These are phyloP conservation scores for Apophysomyces elegans DNA, from an alignment of 371 early-diverging fungal genomes.

Conservation along the genomic window DNA sequence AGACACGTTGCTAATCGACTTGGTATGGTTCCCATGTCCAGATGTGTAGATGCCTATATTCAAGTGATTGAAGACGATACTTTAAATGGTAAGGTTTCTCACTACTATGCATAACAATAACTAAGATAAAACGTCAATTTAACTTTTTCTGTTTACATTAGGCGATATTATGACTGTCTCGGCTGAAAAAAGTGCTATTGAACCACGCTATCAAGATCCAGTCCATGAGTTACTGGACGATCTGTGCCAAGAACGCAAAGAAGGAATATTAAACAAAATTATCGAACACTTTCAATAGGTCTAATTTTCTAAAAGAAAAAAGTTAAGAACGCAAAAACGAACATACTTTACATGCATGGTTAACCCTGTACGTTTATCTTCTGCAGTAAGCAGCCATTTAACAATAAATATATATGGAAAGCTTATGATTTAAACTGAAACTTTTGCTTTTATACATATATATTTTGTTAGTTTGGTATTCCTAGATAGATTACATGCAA, in stretches of 20 bases:
- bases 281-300: conserved; percentile 5
- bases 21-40: conserved; percentile 32
- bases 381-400: no score
- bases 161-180: conserved; percentile 34
- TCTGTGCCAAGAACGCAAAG: conserved; percentile 24
- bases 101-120: conserved; percentile 1
- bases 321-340: no score
- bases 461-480: not conserved
- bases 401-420: no score
- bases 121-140: no score
- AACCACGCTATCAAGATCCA: conserved; percentile 31
- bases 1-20: conserved; percentile 17
- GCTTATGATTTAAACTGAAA: no score
- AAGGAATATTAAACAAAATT: not conserved
- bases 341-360: no score
- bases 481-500: not conserved
- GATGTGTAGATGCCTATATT: conserved; percentile 33
- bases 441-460: not conserved
- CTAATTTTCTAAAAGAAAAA: not conserved
- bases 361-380: no score
- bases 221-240: conserved; percentile 26
- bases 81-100: conserved; percentile 26
- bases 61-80: conserved; percentile 28
- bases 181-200: conserved; percentile 17
- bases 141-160: not conserved